Percentiles rank a stretch among this genome's conserved stretches.
Conservation (phyloP, 2,329 filamentous ascomycete species). For the Aspergillus glaucus region DNA sequence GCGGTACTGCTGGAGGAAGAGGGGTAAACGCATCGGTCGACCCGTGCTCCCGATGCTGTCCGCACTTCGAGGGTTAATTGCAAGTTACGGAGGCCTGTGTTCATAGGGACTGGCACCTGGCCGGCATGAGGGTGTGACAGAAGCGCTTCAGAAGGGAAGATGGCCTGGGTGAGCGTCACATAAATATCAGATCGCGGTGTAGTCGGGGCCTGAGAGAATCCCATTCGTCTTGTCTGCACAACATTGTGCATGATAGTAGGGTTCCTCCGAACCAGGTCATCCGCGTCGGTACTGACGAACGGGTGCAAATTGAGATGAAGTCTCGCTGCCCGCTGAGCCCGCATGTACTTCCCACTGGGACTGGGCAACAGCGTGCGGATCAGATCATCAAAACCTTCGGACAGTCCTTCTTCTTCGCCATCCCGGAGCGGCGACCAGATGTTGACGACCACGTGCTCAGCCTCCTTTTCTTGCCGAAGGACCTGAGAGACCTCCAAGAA, state of each 20-base stretch:
- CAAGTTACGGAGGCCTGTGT: conserved; percentile 63
- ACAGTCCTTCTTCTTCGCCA: conserved; percentile 52
- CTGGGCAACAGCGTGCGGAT: conserved; percentile 69
- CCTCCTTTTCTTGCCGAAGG: conserved; percentile 64
- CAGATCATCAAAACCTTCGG: conserved; percentile 66
- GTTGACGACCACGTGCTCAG: conserved; percentile 68
- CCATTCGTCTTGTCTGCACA: conserved; percentile 76
- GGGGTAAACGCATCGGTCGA: conserved; percentile 81
- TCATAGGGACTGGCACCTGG: conserved; percentile 65
- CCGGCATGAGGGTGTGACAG: conserved; percentile 68
- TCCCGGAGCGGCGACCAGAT: conserved; percentile 65
- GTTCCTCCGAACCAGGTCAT: conserved; percentile 73
- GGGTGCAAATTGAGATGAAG: conserved; percentile 73
- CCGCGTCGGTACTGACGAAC: conserved; percentile 71
- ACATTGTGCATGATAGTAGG: conserved; percentile 82
- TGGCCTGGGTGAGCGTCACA: conserved; percentile 71
- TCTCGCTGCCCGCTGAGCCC: conserved; percentile 65
- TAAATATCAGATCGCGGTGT: conserved; percentile 92
- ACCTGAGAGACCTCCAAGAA: conserved; percentile 69
- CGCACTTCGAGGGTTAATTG: conserved; percentile 88
- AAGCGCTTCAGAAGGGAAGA: conserved; percentile 62
- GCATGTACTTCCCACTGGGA: conserved; percentile 66
- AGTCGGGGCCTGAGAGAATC: conserved; percentile 85
- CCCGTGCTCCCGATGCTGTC: conserved; percentile 66
- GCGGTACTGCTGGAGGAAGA: conserved; percentile 68